Evolutionary conservation across 2,329 filamentous ascomycete species (phyloP).

Genomic region (Knufia petricola): DNA sequence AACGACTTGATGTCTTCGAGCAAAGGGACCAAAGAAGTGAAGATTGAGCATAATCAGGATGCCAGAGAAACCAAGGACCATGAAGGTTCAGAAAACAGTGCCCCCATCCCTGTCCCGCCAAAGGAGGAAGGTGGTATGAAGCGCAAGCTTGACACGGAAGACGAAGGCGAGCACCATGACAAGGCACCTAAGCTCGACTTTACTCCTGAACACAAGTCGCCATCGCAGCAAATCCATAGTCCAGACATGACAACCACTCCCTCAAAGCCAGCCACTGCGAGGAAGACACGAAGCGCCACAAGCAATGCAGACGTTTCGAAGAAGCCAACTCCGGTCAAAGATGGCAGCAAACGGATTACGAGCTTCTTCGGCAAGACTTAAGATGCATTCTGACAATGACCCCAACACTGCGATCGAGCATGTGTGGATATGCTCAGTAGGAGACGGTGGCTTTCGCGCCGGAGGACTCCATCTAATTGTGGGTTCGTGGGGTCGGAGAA

Average conservation of each 20-base stretch:
- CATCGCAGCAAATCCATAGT: slow-evolving; percentile 11
- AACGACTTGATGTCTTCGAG: slow-evolving; percentile 15
- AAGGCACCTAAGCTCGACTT: slow-evolving; percentile 25
- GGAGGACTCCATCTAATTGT: not conserved
- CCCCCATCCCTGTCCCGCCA: slow-evolving; percentile 37
- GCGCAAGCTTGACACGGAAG: slow-evolving; percentile 16
- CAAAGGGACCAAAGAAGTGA: slow-evolving; percentile 21
- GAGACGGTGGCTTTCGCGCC: not conserved
- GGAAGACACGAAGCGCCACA: slow-evolving; percentile 47
- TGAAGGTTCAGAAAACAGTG: slow-evolving; percentile 42
- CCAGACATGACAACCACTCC: slow-evolving; percentile 27
- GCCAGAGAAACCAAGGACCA: slow-evolving; percentile 35
- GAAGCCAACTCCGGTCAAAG: slow-evolving; percentile 34
- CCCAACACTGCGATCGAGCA: not conserved
- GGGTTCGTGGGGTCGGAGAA: slow-evolving; percentile 1
- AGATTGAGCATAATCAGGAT: slow-evolving; percentile 33
- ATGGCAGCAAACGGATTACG: slow-evolving; percentile 45
- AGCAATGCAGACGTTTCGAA: slow-evolving; percentile 41
- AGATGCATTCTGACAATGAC: no score
- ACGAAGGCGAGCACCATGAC: slow-evolving; percentile 14
- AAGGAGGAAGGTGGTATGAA: slow-evolving; percentile 24
- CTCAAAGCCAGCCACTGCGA: slow-evolving; percentile 30
- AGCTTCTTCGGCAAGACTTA: slow-evolving; percentile 36
- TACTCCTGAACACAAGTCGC: slow-evolving; percentile 14
- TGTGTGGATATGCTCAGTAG: not conserved